These are phyloP conservation scores for Bonia amplexicaulis DNA, from an alignment of 176 grass and related monocot species.

Conservation along the genomic window DNA sequence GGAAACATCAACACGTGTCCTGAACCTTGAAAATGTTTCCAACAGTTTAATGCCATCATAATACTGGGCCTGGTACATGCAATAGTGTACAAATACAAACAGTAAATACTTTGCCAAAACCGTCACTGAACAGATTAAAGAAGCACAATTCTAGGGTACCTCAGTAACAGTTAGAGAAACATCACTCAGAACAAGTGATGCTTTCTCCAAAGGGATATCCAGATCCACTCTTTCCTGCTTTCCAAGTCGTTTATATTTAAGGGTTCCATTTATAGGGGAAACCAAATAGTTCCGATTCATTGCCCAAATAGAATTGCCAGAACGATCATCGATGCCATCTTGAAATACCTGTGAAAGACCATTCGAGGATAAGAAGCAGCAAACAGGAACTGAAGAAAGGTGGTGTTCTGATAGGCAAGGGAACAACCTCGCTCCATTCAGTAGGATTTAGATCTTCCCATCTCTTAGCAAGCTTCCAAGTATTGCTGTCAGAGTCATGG, in stretches of 20 bases:
- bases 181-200: slow-evolving; percentile 85
- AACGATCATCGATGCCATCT: slow-evolving; percentile 71
- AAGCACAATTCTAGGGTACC: slow-evolving; percentile 40
- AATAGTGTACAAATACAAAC: slow-evolving; percentile 29
- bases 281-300: slow-evolving; percentile 75
- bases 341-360: slow-evolving; percentile 68
- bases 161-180: slow-evolving; percentile 87
- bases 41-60: slow-evolving; percentile 93
- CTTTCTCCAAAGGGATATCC: slow-evolving; percentile 77
- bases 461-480: slow-evolving; percentile 82
- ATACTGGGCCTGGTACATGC: slow-evolving; percentile 76
- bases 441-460: slow-evolving; percentile 88
- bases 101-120: slow-evolving; percentile 15
- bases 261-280: slow-evolving; percentile 95
- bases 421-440: slow-evolving; percentile 81
- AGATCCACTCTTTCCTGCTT: slow-evolving; percentile 78
- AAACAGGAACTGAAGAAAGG: slow-evolving; percentile 10
- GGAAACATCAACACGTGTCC: slow-evolving; percentile 85
- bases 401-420: neutral
- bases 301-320: slow-evolving; percentile 53
- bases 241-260: slow-evolving; percentile 94
- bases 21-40: slow-evolving; percentile 91
- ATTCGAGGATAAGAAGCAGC: slow-evolving; percentile 17
- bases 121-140: slow-evolving; percentile 5
- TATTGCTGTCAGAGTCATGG: slow-evolving; percentile 78